Evolutionary conservation across 495 filamentous ascomycete species (phyloP), one percentile per base, ranked within the genome.

Genomic region (Hypoxylon intermedium): DNA sequence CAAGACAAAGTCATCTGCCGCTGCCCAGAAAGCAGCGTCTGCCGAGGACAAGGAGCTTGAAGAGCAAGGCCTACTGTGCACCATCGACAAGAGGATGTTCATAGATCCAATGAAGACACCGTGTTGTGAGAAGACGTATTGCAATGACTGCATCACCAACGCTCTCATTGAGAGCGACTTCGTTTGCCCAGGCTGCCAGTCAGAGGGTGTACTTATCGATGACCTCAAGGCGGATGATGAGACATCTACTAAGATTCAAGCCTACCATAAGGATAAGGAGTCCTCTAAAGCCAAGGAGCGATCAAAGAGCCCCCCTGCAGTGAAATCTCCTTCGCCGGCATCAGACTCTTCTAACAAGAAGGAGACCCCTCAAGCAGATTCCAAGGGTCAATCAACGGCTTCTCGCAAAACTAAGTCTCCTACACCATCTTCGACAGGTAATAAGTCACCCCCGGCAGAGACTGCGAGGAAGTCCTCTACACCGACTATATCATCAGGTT

Each of bases 101-200:
- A 83, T 93, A 86, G 89, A 97, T 73, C 93, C 94, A 80, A 92
- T 92, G 80, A 93, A 96, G 83, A 98, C 93, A 64, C 95, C 94
- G 57, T 98, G 94, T 81, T 98, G 94, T 81, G 84, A 89, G 73
- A 92, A 88, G 82, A 96, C 92, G 72, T 98, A 93, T 83, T 98
- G 94, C 85, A 90, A 92, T 84, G 92, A 98, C 66, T 98, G 94
- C 88, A 96, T 98, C 74, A 92, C 92, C 67, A 95, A 93, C 85
- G 88, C 91, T 67, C 87, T 98, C 78, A 92, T 96, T 77, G 92
- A 98, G 79, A 93, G 88, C 83, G 94, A 98, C 82, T 91, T 98
- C 79, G 81, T 90, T 68, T 98, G 94, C 73, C 95, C 95, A 52
- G 87, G 85, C 46, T 98, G 94, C 80, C 84, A 88, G 71, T 89